Percentiles rank a stretch among this genome's conserved stretches.
These are phyloP conservation scores for Cryptococcus sp. DNA, from an alignment of 1,284 basidiomycete species.

Conservation along the genomic window DNA sequence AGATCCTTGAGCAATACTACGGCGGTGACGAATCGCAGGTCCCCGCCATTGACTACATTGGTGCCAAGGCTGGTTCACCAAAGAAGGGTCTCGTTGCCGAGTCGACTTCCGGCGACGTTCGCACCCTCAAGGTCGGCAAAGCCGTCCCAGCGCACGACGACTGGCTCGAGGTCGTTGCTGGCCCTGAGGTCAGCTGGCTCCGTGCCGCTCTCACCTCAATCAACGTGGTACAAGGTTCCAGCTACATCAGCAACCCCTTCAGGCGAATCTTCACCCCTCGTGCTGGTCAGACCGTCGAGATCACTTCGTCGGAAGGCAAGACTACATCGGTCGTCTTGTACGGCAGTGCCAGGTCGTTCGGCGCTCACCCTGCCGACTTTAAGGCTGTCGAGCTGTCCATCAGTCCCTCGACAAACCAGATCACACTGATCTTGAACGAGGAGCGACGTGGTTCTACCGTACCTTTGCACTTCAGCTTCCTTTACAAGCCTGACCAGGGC, in stretches of 20 bases:
- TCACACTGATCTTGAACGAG: conserved; percentile 80
- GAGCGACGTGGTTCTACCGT: conserved; percentile 76
- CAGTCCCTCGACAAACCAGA: conserved; percentile 59
- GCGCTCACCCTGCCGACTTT: conserved; percentile 71
- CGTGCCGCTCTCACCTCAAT: conserved; percentile 78
- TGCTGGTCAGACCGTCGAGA: conserved; percentile 71
- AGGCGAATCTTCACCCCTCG: conserved; percentile 84
- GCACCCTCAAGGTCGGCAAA: conserved; percentile 64
- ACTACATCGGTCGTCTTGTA: conserved; percentile 63
- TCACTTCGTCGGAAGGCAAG: conserved; percentile 53
- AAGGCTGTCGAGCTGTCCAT: conserved; percentile 80
- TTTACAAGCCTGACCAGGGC: conserved; percentile 84
- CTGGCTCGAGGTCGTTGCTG: conserved; percentile 87
- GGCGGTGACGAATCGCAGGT: conserved; percentile 74
- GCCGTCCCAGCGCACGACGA: conserved; percentile 63
- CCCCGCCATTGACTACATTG: conserved; percentile 85
- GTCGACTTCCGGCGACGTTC: conserved; percentile 56
- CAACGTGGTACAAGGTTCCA: conserved; percentile 79
- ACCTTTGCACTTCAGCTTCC: conserved; percentile 79
- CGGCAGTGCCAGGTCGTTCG: conserved; percentile 79
- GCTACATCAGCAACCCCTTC: conserved; percentile 87
- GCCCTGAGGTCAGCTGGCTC: conserved; percentile 79
- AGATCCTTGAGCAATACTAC: conserved; percentile 81
- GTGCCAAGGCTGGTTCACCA: conserved; percentile 58
- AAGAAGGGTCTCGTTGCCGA: conserved; percentile 58